Percentiles rank a stretch among this genome's conserved stretches.
Conservation (phyloP, 2,329 filamentous ascomycete genomes). For the Erysiphe pulchra region DNA sequence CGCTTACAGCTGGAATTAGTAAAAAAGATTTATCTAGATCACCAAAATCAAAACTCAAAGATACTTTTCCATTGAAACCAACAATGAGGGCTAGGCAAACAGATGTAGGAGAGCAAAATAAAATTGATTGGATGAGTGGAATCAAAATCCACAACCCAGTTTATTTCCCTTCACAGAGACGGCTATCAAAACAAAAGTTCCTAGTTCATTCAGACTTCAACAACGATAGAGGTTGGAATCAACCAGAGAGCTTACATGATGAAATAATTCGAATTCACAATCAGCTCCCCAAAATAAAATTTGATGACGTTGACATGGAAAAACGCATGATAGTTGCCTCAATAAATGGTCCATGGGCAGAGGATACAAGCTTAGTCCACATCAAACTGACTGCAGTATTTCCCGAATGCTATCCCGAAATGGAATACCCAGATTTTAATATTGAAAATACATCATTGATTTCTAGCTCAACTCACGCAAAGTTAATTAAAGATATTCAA, state of each 20-base stretch:
- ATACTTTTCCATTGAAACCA: slow-evolving; percentile 1
- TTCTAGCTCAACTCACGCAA: slow-evolving; percentile 26
- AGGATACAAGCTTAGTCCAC: slow-evolving; percentile 28
- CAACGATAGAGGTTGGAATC: slow-evolving; percentile 24
- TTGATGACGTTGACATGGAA: slow-evolving; percentile 39
- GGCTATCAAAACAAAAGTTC: slow-evolving; percentile 10
- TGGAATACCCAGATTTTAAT: slow-evolving; percentile 28
- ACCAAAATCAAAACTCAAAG: slow-evolving; percentile 4
- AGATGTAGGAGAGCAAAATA: slow-evolving; percentile 15
- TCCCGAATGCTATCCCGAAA: slow-evolving; percentile 30
- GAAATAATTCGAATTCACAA: slow-evolving; percentile 36
- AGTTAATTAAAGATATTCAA: slow-evolving; percentile 27
- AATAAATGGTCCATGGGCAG: slow-evolving; percentile 37
- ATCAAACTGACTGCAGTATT: slow-evolving; percentile 36
- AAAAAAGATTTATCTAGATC: slow-evolving; percentile 5
- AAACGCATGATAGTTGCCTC: slow-evolving; percentile 31
- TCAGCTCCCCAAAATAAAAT: slow-evolving; percentile 36
- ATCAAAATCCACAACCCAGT: slow-evolving; percentile 28
- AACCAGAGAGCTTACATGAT: slow-evolving; percentile 33
- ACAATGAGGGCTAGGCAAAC: slow-evolving; percentile 13
- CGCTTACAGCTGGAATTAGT: slow-evolving; percentile 10
- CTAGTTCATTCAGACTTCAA: slow-evolving; percentile 12
- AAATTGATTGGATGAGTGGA: slow-evolving; percentile 45
- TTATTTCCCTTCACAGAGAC: slow-evolving; percentile 5
- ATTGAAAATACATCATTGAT: slow-evolving; percentile 38